Conservation (phyloP, 495 filamentous ascomycete species). For the Penicillium chermesinum region DNA sequence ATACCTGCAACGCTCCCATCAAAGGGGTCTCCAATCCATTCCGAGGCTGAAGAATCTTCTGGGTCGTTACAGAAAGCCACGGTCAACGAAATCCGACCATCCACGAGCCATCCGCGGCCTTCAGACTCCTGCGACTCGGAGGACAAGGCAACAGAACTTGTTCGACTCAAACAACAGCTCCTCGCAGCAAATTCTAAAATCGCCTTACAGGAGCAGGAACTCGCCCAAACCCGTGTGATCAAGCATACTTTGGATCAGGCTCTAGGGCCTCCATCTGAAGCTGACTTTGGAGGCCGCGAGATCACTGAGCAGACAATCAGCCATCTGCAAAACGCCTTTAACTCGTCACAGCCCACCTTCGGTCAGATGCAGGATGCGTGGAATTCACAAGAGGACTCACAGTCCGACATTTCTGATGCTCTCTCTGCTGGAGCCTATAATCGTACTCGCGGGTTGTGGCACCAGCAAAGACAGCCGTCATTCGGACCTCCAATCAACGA, state of each 20-base stretch:
- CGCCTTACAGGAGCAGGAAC: conserved; percentile 75
- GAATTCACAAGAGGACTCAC: conserved; percentile 60
- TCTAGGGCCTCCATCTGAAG: conserved; percentile 57
- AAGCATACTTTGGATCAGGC: conserved; percentile 72
- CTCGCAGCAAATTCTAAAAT: conserved; percentile 75
- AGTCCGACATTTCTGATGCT: conserved; percentile 58
- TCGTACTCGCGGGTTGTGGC: conserved; percentile 61
- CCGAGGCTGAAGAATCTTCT: conserved; percentile 45
- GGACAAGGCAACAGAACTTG: conserved; percentile 43
- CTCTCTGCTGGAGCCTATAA: conserved; percentile 56
- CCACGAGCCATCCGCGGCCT: conserved; percentile 31
- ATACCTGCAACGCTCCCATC: conserved; percentile 36
- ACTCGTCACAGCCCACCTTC: conserved; percentile 46
- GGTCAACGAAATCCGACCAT: conserved; percentile 44
- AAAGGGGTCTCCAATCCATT: conserved; percentile 20
- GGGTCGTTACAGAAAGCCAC: conserved; percentile 54
- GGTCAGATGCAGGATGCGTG: conserved; percentile 56
- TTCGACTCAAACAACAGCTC: conserved; percentile 65
- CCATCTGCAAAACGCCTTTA: conserved; percentile 49
- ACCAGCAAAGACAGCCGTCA: conserved; percentile 27
- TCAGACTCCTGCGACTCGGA: conserved; percentile 14
- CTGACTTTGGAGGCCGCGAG: conserved; percentile 46
- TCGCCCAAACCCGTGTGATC: conserved; percentile 69
- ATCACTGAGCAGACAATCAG: conserved; percentile 51
- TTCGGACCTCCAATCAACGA: conserved; percentile 23